Base-by-base conservation (phyloP, 352 stramenopile genomes). In the Phytophthora tubulina region DNA sequence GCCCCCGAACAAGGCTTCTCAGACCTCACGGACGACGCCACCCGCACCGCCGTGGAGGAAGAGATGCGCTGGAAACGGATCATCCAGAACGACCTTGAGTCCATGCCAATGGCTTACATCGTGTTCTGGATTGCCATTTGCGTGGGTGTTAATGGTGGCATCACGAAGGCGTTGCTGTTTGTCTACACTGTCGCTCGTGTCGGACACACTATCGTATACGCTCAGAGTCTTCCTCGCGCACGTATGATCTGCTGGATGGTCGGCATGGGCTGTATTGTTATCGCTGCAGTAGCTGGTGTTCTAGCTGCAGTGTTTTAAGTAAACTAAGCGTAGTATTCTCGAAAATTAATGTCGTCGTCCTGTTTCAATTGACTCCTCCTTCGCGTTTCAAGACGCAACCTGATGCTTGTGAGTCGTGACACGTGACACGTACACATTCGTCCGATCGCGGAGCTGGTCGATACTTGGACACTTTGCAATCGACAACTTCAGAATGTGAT, bases 61-160 rank as follows among this genome's bases (percentile, higher is more conserved):
- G 80, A 89, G 45, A 64, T 67, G 57, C 82, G 83, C 31, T 91
- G 83, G 80, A 82, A 82, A 31, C 79, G 79, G 1, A 91, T 91
- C 49, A 70, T 86, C 44, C 70, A 78, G 46, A 91, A 91, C 72
- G 82, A 90, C 55, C 56, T 89, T 33, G 82, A 90, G 66, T 88
- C 82, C 32, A 84, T 90, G 57, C 82, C 84, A 1, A 76, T 91
- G 48, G 81, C 77, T 10, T 72, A 86, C 61, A 58, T 82, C 21
- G 78, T 89, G 15, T 89, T 87, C 53, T 76, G 62, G 53, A 75
- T 58, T 9, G 72, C 72, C 0, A 83, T 90, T 42, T 63, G 74
- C 27, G 78, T 82, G 7, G 70, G 72, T 5, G 75, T 76, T 72
- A 80, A 77, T 42, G 54, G 75, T 32, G 33, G 6, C 32, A 57